These are phyloP conservation scores for Leccinum disarticulatum DNA, from an alignment of 768 basidiomycete genomes.

Conservation along the genomic window DNA sequence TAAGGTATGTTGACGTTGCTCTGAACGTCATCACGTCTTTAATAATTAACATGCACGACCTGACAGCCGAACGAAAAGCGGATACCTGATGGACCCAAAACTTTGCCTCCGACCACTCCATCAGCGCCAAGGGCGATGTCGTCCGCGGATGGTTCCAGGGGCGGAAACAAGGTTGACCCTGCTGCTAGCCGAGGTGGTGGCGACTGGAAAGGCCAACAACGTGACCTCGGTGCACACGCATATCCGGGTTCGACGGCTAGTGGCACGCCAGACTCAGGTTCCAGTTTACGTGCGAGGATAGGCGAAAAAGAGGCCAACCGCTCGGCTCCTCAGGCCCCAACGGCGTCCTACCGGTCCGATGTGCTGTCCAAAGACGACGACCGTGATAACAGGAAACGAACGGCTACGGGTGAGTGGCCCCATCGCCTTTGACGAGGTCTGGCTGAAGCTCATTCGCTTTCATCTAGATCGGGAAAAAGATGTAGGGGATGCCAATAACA, in stretches of 20 bases:
- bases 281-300: conserved; percentile 56
- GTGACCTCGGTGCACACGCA: conserved; percentile 31
- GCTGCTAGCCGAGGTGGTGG: conserved; percentile 41
- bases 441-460: conserved; percentile 6
- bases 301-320: conserved; percentile 55
- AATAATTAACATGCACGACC: conserved; percentile 6
- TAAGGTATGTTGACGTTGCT: conserved; percentile 47
- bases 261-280: conserved; percentile 25
- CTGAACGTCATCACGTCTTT: conserved; percentile 2
- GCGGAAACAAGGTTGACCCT: conserved; percentile 40
- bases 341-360: conserved; percentile 46
- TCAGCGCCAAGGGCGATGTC: conserved; percentile 76
- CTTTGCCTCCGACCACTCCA: conserved; percentile 56
- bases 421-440: background rate
- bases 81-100: conserved; percentile 53
- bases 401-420: conserved; percentile 55
- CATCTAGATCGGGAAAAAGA: conserved; percentile 65
- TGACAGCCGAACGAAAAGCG: conserved; percentile 54
- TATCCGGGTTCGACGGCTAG: conserved; percentile 21
- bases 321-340: conserved; percentile 40
- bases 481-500: conserved; percentile 36
- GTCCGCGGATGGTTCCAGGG: conserved; percentile 42
- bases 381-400: conserved; percentile 67
- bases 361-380: conserved; percentile 56
- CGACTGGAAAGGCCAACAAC: conserved; percentile 47